phyloP scores from a whole-genome alignment of 345 rosid species.

The Citrus sp. region DNA sequence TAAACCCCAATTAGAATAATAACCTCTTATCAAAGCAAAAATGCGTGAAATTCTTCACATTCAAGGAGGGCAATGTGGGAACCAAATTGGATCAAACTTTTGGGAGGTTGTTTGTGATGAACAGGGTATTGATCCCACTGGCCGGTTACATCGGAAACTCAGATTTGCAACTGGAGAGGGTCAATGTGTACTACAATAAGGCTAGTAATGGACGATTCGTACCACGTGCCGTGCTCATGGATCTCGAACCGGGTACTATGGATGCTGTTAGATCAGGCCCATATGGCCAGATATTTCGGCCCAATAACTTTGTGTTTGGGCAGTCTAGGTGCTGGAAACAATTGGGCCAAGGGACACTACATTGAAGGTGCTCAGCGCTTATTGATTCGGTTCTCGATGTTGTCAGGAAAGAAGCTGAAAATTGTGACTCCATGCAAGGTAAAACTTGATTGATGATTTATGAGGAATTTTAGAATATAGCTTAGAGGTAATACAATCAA shows the following conservation, averaged over 20 bases:
- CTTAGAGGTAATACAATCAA: too few relatives aligned
- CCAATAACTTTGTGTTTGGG: conserved; percentile 31
- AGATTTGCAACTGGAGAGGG: conserved; percentile 24
- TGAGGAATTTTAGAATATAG: too few relatives aligned
- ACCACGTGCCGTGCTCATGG: conserved; percentile 39
- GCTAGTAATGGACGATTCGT: conserved; percentile 23
- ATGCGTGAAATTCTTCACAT: conserved; percentile 42
- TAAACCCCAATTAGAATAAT: not conserved
- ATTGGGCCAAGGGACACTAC: conserved; percentile 40
- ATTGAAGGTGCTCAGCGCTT: conserved; percentile 39
- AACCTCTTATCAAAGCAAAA: not conserved
- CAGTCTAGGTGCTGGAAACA: conserved; percentile 33
- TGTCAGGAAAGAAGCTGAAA: conserved; percentile 37
- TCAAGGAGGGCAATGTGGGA: conserved; percentile 42
- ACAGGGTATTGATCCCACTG: conserved; percentile 34
- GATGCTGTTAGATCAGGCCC: conserved; percentile 27
- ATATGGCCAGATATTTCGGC: conserved; percentile 23
- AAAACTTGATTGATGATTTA: not conserved
- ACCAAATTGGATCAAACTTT: conserved; percentile 36
- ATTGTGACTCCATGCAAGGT: conserved; percentile 40
- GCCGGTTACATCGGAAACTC: conserved; percentile 17
- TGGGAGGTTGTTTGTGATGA: conserved; percentile 40
- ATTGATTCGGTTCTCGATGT: conserved; percentile 34
- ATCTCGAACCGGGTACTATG: conserved; percentile 38
- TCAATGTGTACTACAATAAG: conserved; percentile 32